A percentile compares a stretch with the other conserved stretches of the same genome.
These are phyloP conservation scores for Puccinia coronata DNA, from an alignment of 1,284 basidiomycete genomes.

Conservation along the genomic window DNA sequence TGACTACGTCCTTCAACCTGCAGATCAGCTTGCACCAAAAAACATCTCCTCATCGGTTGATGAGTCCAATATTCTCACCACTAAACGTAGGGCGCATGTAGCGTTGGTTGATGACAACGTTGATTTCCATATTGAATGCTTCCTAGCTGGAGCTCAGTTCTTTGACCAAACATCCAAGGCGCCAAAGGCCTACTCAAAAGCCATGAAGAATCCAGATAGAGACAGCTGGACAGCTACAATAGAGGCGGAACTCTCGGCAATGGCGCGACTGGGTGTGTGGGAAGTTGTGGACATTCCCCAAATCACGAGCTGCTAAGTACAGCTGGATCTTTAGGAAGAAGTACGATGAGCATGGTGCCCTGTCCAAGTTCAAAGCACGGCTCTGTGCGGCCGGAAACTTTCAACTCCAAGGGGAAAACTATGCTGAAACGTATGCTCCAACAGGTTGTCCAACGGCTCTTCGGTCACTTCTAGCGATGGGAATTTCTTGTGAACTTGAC, in stretches of 20 bases:
- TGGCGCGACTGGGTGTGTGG: background rate
- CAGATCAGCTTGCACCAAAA: background rate
- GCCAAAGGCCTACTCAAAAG: background rate
- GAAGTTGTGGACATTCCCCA: background rate
- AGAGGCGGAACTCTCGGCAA: background rate
- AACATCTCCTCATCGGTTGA: background rate
- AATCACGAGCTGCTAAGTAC: background rate
- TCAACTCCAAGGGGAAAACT: background rate
- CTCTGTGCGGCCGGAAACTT: background rate
- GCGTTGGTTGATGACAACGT: background rate
- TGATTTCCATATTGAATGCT: background rate
- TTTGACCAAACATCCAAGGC: no score
- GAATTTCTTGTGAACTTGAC: background rate
- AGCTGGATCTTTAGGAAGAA: conserved; percentile 1
- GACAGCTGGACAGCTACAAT: background rate
- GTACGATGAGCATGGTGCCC: background rate
- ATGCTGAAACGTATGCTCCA: background rate
- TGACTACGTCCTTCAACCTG: no score
- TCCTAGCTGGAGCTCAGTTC: no score
- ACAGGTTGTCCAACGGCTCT: background rate
- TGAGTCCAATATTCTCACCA: background rate
- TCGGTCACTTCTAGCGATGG: background rate
- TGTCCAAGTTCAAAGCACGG: background rate
- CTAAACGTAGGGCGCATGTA: background rate
- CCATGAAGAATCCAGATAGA: background rate